phyloP scores from a whole-genome alignment of 176 grass and related monocot genomes.

The Cocos nucifera region DNA sequence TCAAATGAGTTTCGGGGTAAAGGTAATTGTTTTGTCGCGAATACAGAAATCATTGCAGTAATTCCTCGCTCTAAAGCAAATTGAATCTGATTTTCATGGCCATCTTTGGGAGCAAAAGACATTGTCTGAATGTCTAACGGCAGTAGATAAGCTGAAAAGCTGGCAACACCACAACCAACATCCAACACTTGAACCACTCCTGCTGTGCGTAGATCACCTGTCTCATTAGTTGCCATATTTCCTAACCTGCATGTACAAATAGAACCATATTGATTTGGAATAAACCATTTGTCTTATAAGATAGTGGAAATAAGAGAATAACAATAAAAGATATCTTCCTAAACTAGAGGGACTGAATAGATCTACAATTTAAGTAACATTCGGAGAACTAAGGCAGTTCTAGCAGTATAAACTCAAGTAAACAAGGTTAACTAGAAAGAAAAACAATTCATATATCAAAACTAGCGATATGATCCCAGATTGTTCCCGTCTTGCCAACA shows the following conservation, averaged over 20 bases:
- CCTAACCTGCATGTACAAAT: slow-evolving; percentile 58
- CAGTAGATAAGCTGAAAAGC: slow-evolving; percentile 89
- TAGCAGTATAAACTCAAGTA: too few relatives aligned
- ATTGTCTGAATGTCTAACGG: slow-evolving; percentile 77
- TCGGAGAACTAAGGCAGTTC: too few relatives aligned
- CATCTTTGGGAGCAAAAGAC: slow-evolving; percentile 96
- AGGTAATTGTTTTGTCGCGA: slow-evolving; percentile 86
- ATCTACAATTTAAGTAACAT: too few relatives aligned
- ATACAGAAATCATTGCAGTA: slow-evolving; percentile 76
- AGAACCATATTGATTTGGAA: background rate
- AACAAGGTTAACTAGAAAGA: too few relatives aligned
- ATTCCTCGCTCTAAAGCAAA: slow-evolving; percentile 95
- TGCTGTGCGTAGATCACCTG: slow-evolving; percentile 59
- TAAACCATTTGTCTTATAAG: too few relatives aligned
- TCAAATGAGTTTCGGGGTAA: slow-evolving; percentile 82
- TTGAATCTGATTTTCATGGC: slow-evolving; percentile 98
- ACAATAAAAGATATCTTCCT: too few relatives aligned
- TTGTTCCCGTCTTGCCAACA: too few relatives aligned
- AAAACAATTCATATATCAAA: too few relatives aligned
- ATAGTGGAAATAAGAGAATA: too few relatives aligned
- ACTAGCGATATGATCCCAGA: too few relatives aligned
- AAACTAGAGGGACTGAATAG: too few relatives aligned
- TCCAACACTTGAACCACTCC: slow-evolving; percentile 93
- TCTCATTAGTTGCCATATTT: slow-evolving; percentile 83
- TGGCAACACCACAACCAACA: slow-evolving; percentile 87